Evolutionary conservation across 2,329 filamentous ascomycete species (phyloP).

Genomic region (Erysiphe neolycopersici): DNA sequence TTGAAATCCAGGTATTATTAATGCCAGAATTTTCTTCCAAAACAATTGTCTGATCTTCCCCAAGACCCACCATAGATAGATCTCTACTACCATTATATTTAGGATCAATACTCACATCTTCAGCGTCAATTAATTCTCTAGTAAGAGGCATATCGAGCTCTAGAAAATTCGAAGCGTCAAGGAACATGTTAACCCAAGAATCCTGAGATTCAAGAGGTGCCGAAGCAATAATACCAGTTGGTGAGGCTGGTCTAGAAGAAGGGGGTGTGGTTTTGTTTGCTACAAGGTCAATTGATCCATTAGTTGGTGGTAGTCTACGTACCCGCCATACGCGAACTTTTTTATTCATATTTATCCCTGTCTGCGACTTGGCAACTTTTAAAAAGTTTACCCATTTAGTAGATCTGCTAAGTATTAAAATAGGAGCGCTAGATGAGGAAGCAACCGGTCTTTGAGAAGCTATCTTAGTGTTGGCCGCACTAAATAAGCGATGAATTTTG

Average conservation of each 20-base stretch:
- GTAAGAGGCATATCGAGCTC: conserved; percentile 34
- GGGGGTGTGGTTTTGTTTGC: conserved; percentile 18
- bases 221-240: conserved; percentile 2
- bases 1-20: conserved; percentile 30
- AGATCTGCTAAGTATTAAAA: conserved; percentile 43
- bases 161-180: conserved; percentile 30
- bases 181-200: conserved; percentile 18
- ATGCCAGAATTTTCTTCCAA: conserved; percentile 50
- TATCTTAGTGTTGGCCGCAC: conserved; percentile 26
- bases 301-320: conserved; percentile 8
- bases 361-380: conserved; percentile 39
- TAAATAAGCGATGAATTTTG: conserved; percentile 55
- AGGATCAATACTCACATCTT: conserved; percentile 43
- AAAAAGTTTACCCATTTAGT: conserved; percentile 51
- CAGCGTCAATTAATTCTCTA: conserved; percentile 32
- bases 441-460: conserved; percentile 33
- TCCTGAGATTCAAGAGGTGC: conserved; percentile 10
- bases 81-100: conserved; percentile 55
- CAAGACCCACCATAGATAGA: conserved; percentile 38
- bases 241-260: conserved; percentile 11
- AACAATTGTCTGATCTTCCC: conserved; percentile 48
- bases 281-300: conserved; percentile 14
- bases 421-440: conserved; percentile 19
- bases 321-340: conserved; percentile 38
- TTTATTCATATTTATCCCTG: conserved; percentile 37